Conservation (phyloP, 2,329 filamentous ascomycete species). For the Mollisia scopiformis region DNA sequence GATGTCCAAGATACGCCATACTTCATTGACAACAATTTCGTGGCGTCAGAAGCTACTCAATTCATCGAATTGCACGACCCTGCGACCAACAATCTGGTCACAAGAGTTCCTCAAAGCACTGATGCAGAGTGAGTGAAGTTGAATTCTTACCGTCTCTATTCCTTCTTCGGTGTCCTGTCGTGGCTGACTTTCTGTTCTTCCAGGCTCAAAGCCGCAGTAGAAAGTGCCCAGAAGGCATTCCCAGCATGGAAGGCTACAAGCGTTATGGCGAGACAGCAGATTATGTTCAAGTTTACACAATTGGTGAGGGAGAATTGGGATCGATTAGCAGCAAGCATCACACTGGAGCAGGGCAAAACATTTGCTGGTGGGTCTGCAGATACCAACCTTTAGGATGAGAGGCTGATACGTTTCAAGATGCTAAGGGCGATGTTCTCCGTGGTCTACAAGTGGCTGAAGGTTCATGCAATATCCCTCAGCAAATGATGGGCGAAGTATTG, state of each 20-base stretch:
- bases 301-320: conserved; percentile 87
- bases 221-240: conserved; percentile 76
- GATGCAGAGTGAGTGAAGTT: no score
- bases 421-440: conserved; percentile 78
- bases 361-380: conserved; percentile 54
- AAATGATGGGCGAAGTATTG: conserved; percentile 81
- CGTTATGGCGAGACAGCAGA: conserved; percentile 75
- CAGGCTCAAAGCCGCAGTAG: conserved; percentile 74
- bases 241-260: conserved; percentile 73
- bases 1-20: conserved; percentile 73
- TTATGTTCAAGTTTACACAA: conserved; percentile 85
- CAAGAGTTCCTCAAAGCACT: conserved; percentile 80
- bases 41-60: conserved; percentile 66
- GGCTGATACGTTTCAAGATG: conserved; percentile 50
- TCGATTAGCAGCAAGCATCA: conserved; percentile 81
- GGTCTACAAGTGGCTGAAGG: conserved; percentile 86
- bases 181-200: no score
- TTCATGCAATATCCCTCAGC: conserved; percentile 77
- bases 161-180: no score
- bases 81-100: conserved; percentile 84
- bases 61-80: conserved; percentile 84
- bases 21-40: conserved; percentile 82
- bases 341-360: conserved; percentile 87
- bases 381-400: not conserved
- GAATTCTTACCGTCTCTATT: no score